A percentile compares a stretch with the other conserved stretches of the same genome.
Conservation (phyloP, 2,329 filamentous ascomycete species). For the Beauveria varroae region DNA sequence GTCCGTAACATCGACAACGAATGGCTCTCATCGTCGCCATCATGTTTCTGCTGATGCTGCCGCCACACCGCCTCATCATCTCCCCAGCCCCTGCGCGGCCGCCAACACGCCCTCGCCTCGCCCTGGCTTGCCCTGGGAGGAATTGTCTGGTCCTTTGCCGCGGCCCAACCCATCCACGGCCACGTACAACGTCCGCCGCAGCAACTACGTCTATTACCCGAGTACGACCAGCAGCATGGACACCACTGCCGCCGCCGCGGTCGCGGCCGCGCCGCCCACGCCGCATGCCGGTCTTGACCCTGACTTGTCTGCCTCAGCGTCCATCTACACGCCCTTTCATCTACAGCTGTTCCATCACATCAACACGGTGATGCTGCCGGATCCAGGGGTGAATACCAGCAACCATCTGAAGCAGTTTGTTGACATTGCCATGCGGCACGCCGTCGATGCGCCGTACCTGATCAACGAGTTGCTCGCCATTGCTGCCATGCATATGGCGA, state of each 20-base stretch:
- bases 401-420: conserved; percentile 19
- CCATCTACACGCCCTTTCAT: conserved; percentile 30
- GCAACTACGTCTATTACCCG: conserved; percentile 3
- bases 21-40: neutral
- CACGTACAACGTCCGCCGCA: neutral
- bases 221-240: neutral
- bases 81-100: neutral
- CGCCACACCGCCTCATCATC: neutral
- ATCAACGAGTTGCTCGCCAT: conserved; percentile 40
- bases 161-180: neutral
- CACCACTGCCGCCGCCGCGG: neutral
- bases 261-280: neutral
- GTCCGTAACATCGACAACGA: neutral
- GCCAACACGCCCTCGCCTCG: neutral
- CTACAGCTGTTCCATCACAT: conserved; percentile 33
- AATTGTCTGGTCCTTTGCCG: neutral
- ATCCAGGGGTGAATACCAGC: conserved; percentile 15
- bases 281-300: neutral
- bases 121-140: neutral
- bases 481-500: conserved; percentile 31
- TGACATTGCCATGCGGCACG: conserved; percentile 26
- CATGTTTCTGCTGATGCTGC: neutral
- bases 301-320: conserved; percentile 12
- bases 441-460: conserved; percentile 32
- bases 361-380: conserved; percentile 18